These are phyloP conservation scores for Coemansia sp. DNA, from an alignment of 192 early-diverging fungal genomes.

Conservation along the genomic window DNA sequence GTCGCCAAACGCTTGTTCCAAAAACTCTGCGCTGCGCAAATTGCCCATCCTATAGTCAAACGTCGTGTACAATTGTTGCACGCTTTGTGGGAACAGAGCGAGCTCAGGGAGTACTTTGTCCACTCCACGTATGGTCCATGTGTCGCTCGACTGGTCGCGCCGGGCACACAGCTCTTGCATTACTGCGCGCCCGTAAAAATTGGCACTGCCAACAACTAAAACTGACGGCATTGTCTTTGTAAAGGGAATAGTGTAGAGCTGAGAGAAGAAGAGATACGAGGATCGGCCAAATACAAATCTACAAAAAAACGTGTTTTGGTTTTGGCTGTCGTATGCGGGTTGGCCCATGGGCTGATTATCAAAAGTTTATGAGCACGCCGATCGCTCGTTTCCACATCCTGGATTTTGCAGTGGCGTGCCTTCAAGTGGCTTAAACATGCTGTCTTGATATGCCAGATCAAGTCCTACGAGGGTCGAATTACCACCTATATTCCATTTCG, in stretches of 20 bases:
- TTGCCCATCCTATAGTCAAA: slow-evolving; percentile 53
- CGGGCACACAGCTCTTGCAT: slow-evolving; percentile 31
- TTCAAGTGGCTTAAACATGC: neutral
- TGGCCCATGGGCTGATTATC: too few species aligned
- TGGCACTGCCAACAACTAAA: slow-evolving; percentile 36
- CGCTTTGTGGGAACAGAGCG: slow-evolving; percentile 26
- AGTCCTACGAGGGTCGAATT: neutral
- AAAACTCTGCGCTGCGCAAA: slow-evolving; percentile 29
- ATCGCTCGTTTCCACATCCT: too few species aligned
- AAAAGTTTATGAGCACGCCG: too few species aligned
- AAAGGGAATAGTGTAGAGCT: neutral
- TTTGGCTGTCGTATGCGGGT: too few species aligned
- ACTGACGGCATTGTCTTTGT: slow-evolving; percentile 31
- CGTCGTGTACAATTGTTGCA: slow-evolving; percentile 22
- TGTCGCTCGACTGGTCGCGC: slow-evolving; percentile 12
- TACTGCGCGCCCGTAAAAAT: slow-evolving; percentile 52
- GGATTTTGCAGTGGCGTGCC: too few species aligned
- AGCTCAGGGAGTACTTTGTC: slow-evolving; percentile 46
- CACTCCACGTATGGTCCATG: slow-evolving; percentile 43
- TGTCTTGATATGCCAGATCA: slow-evolving; percentile 3
- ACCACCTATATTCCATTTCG: too few species aligned
- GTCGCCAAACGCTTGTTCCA: slow-evolving; percentile 71
- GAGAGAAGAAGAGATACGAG: neutral
- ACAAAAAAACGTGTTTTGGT: neutral
- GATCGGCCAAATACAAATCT: neutral